Evolutionary conservation across 2,329 filamentous ascomycete species (phyloP).

Genomic region (Fusarium sp.): DNA sequence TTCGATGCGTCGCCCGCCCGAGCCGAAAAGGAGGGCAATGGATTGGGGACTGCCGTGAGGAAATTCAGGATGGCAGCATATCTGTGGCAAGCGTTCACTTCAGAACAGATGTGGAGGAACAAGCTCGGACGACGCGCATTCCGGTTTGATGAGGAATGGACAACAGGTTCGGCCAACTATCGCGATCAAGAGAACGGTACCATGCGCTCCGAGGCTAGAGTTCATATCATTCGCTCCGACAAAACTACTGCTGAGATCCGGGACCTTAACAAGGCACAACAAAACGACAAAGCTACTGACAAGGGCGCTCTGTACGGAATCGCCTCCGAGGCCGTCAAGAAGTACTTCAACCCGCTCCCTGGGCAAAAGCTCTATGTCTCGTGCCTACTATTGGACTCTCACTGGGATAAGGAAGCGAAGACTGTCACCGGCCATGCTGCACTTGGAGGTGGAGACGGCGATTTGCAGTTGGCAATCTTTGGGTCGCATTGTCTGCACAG

Average conservation of each 20-base stretch:
- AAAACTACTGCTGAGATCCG: slow-evolving; percentile 88
- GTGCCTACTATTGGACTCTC: slow-evolving; percentile 84
- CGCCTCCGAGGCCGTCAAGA: slow-evolving; percentile 79
- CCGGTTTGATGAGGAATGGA: slow-evolving; percentile 96
- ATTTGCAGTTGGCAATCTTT: slow-evolving; percentile 86
- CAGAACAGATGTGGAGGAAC: slow-evolving; percentile 94
- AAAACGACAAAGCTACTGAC: slow-evolving; percentile 74
- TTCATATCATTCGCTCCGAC: slow-evolving; percentile 85
- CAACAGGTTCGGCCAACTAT: slow-evolving; percentile 79
- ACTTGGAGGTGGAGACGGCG: slow-evolving; percentile 78
- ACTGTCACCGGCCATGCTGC: slow-evolving; percentile 84
- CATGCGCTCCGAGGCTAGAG: slow-evolving; percentile 90
- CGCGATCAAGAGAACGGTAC: slow-evolving; percentile 76
- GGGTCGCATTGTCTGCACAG: slow-evolving; percentile 93
- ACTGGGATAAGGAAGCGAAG: slow-evolving; percentile 81
- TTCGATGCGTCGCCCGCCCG: slow-evolving; percentile 85
- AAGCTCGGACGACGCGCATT: slow-evolving; percentile 87
- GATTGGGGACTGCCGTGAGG: slow-evolving; percentile 79
- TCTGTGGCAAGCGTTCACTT: slow-evolving; percentile 96
- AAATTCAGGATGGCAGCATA: slow-evolving; percentile 98
- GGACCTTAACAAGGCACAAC: slow-evolving; percentile 81
- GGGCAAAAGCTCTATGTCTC: slow-evolving; percentile 92
- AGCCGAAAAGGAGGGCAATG: slow-evolving; percentile 82
- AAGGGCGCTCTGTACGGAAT: slow-evolving; percentile 81
- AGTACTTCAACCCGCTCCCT: slow-evolving; percentile 77